Conservation (phyloP, 345 rosid genomes). For the Firmiana major region DNA sequence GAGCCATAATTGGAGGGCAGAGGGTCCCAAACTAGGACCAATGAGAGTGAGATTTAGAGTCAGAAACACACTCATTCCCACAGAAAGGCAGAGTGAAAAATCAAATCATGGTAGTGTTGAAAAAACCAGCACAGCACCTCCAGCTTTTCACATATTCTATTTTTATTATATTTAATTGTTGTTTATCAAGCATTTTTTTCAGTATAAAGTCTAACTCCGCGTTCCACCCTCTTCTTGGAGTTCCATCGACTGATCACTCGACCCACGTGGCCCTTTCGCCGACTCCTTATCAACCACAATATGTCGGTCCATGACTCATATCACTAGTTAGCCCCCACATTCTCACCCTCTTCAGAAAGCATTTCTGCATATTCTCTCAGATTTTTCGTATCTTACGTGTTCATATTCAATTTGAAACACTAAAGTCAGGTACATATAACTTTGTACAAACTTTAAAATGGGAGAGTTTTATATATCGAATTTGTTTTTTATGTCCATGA, state of each 20-base stretch:
- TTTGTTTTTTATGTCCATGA: no score
- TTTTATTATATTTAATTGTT: neutral
- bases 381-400: no score
- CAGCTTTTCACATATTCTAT: no score
- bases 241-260: neutral
- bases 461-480: no score
- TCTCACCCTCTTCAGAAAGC: neutral
- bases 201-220: conserved; percentile 6
- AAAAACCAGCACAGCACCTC: neutral
- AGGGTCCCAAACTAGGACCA: conserved; percentile 23
- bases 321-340: conserved; percentile 17
- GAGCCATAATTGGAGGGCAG: conserved; percentile 12
- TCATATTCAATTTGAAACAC: no score
- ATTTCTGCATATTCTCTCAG: neutral
- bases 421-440: no score
- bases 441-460: no score
- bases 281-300: neutral
- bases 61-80: neutral
- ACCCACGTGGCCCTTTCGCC: conserved; percentile 17
- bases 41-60: neutral
- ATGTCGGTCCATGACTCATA: conserved; percentile 19
- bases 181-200: neutral
- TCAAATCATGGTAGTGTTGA: neutral
- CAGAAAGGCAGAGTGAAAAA: neutral
- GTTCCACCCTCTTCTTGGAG: conserved; percentile 16